Base-by-base conservation (phyloP, 2,329 filamentous ascomycete genomes). In the Botrytis medusae region DNA sequence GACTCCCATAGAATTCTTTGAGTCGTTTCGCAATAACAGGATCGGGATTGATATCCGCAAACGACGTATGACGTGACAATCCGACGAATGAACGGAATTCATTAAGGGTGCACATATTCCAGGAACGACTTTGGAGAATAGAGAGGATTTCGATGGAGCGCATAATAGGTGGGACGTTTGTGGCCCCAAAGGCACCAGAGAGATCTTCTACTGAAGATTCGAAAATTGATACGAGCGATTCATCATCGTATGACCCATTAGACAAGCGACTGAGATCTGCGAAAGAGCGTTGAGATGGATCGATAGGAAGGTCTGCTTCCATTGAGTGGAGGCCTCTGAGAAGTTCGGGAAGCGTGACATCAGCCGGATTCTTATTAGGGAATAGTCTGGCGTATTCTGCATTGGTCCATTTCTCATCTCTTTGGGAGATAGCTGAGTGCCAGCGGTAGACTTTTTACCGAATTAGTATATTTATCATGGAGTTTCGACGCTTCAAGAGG, bases 371-470 rank as follows among this genome's bases (percentile, higher is more conserved):
- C 81, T 90, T 89, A 67, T 87, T 86, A n/a, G 77, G 77, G 76
- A 94, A 90, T 1, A 93, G 81, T 60, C 88, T 83, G 1, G 83
- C 81, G 79, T 92, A 94, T 64, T 71, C 69, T 71, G 40, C 32
- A 0, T 42, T 64, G 29, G 60, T 71, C 93, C 93, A 97, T 76
- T 90, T 86, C 79, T 95, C 93, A 78, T 97, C 93, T 75, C 88
- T 89, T 72, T 88, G 87, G 54, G 86, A 87, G 77, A 95, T 92
- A 77, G 91, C 90, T 7, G 92, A 92, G 83, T 96, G 93, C 93
- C 93, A 96, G 75, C 93, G 87, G 81, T 97, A 97, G 29, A 70
- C 54, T 69, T 40, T 69, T 70, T 37, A 18, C 44, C 16, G 14
- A 9, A 32, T 65, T 29, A 46, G 62, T 25, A 65, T 46, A 32